phyloP scores from a whole-genome alignment of 257 asterid genomes.

The Euphrasia confusa region DNA sequence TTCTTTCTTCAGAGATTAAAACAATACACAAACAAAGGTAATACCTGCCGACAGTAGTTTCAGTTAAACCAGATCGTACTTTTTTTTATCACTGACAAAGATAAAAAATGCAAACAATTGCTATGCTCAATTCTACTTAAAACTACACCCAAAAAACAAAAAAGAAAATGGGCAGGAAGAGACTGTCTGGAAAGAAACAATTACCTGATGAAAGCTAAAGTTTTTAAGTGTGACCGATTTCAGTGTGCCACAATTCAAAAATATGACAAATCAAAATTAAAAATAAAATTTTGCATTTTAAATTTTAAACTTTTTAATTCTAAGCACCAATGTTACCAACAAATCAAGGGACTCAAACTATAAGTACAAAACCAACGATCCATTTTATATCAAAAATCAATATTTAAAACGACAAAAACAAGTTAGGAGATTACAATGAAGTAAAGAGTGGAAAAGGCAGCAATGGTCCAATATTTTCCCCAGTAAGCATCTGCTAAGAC shows the following conservation, averaged over 20 bases:
- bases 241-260: conserved; percentile 8
- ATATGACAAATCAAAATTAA: background rate
- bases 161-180: background rate
- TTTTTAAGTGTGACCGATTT: conserved; percentile 4
- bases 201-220: conserved; percentile 18
- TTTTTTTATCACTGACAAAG: conserved; percentile 1
- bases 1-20: background rate
- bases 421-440: conserved; percentile 53
- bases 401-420: background rate
- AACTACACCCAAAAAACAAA: background rate
- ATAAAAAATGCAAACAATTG: background rate
- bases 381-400: background rate
- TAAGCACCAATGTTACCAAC: conserved; percentile 4
- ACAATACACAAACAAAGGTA: background rate
- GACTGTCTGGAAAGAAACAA: conserved; percentile 7
- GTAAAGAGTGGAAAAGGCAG: conserved; percentile 86
- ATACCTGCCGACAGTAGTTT: background rate
- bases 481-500: conserved; percentile 93
- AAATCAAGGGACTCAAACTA: conserved; percentile 3
- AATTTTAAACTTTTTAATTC: background rate
- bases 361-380: background rate
- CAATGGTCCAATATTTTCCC: conserved; percentile 99
- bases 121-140: background rate
- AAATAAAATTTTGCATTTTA: background rate
- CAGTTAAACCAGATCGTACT: conserved; percentile 11